phyloP scores from a whole-genome alignment of 768 basidiomycete species.

The Myochromella boudieri region DNA sequence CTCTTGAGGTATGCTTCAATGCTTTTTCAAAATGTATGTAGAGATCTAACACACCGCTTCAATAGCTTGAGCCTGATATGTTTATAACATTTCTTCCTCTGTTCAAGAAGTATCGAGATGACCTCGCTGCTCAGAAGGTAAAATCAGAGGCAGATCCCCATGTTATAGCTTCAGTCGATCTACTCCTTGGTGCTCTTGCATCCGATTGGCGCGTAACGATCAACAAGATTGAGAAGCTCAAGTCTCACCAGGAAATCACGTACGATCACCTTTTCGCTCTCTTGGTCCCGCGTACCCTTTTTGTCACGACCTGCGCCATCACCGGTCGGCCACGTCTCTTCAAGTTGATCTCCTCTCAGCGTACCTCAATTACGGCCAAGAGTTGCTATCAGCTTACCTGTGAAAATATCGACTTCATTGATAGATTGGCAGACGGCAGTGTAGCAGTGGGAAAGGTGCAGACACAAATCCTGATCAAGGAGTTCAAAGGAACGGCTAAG shows the following conservation, averaged over 20 bases:
- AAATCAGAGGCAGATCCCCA: conserved; percentile 38
- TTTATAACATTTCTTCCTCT: conserved; percentile 51
- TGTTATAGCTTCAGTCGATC: conserved; percentile 40
- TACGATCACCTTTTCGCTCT: conserved; percentile 55
- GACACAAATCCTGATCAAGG: conserved; percentile 36
- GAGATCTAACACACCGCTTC: too few species aligned
- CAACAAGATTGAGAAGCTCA: conserved; percentile 43
- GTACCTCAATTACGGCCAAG: conserved; percentile 34
- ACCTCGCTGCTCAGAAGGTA: conserved; percentile 34
- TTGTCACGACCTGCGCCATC: conserved; percentile 51
- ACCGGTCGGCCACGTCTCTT: conserved; percentile 53
- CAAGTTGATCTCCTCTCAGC: conserved; percentile 39
- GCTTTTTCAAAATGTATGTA: too few species aligned
- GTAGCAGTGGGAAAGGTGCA: conserved; percentile 39
- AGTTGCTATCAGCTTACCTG: conserved; percentile 43
- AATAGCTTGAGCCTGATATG: conserved; percentile 55
- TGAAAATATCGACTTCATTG: conserved; percentile 53
- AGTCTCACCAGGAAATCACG: conserved; percentile 54
- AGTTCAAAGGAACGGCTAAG: conserved; percentile 48
- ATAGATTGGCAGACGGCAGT: conserved; percentile 26
- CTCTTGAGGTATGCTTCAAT: conserved; percentile 46
- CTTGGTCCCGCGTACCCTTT: conserved; percentile 49
- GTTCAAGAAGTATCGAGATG: conserved; percentile 42
- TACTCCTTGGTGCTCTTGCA: conserved; percentile 48
- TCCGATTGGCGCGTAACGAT: conserved; percentile 49